A percentile compares a stretch with the other conserved stretches of the same genome.
Evolutionary conservation across 2,329 filamentous ascomycete genomes (phyloP).

Genomic region (Chrysoporthe austroafricana): DNA sequence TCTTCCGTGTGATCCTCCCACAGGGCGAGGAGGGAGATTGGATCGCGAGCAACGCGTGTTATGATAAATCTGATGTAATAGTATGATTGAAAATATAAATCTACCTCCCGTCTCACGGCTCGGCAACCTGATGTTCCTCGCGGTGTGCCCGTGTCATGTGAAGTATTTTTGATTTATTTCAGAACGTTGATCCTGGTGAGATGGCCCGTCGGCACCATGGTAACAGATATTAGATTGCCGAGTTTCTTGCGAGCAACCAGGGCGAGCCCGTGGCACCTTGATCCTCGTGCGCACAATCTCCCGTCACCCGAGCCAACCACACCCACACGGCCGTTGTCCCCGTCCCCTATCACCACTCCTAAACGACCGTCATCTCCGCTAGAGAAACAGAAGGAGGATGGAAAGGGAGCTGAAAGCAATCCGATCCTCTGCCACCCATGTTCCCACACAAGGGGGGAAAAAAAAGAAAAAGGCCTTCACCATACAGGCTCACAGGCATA

Average conservation of each 20-base stretch:
- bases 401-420: too few species aligned
- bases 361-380: too few species aligned
- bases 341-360: background rate
- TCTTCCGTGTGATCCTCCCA: background rate
- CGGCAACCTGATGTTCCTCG: background rate
- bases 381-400: too few species aligned
- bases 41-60: background rate
- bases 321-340: background rate
- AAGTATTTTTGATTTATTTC: too few species aligned
- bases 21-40: background rate
- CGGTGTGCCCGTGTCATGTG: background rate
- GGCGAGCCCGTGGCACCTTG: background rate
- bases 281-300: background rate
- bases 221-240: too few species aligned
- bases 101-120: background rate
- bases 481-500: too few species aligned
- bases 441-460: too few species aligned
- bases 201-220: too few species aligned
- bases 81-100: background rate
- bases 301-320: too few species aligned
- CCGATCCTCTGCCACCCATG: too few species aligned
- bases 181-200: too few species aligned
- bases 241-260: background rate
- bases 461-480: too few species aligned
- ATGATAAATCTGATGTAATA: constrained; percentile 6